Base-by-base conservation (phyloP, 2,329 filamentous ascomycete species). In the Aspergillus eucalypticola region DNA sequence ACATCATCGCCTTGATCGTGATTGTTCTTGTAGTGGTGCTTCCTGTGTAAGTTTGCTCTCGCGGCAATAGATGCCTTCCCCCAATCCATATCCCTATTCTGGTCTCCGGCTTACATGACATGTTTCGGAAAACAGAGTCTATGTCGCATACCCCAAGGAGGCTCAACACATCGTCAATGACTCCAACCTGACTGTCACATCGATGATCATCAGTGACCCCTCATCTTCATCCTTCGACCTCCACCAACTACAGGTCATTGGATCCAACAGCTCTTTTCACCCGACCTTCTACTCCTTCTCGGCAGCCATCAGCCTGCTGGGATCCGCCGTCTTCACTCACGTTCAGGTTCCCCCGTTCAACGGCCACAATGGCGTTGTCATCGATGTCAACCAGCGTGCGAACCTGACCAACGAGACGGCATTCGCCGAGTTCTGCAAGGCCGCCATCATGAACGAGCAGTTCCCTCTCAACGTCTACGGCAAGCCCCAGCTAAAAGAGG, bases 101-200 rank as follows among this genome's bases (percentile, higher is more conserved):
- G n/a, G 38, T 23, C 44, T 19, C 44, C 27, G 23, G 19, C 38
- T 32, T 32, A 29, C 39, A 13, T 55, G 53, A 21, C 39, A 42
- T 21, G 23, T 7, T 21, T 38, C 10, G 32, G 32, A 25, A 46
- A 44, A 27, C 64, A 84, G 83, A 41, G 78, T 87, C 50, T 88
- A 82, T 66, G 85, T 87, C 54, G 85, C 72, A 3, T 84, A 87
- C 66, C 85, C 85, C 17, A 79, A 82, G 32, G 84, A 84, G 59
- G 84, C 84, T 35, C 85, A 87, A 66, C 60, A 71, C 42, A 80
- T 81, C 54, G 79, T 88, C 66, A 79, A 85, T 66, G 72, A 78
- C 32, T 82, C 85, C 1, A 79, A 75, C 3, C 73, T 88, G 25
- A 73, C 79, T 29, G 77, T 87, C 61, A 81, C 76, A 1, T 72